A percentile compares a stretch with the other conserved stretches of the same genome.
These are phyloP conservation scores for Batkoa obscura DNA, from an alignment of 371 early-diverging fungal genomes.

Conservation along the genomic window DNA sequence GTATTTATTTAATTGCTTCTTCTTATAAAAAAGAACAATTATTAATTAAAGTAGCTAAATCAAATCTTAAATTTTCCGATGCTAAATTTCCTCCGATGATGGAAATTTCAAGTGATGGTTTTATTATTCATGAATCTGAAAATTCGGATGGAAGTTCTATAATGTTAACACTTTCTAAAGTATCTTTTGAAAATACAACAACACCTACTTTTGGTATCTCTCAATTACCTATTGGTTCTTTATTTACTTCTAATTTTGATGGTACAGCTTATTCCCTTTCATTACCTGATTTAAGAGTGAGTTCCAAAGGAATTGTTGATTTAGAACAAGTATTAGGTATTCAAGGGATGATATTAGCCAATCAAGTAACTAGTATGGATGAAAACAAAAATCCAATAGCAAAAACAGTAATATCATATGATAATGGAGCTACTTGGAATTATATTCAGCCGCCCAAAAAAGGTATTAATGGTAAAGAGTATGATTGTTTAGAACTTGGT, in stretches of 20 bases:
- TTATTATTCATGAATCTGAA: conserved; percentile 57
- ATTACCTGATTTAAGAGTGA: conserved; percentile 59
- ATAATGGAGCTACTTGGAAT: conserved; percentile 6
- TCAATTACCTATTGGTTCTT: conserved; percentile 24
- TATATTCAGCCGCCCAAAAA: background rate
- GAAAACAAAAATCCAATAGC: conserved; percentile 54
- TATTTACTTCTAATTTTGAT: conserved; percentile 66
- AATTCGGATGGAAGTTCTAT: conserved; percentile 27
- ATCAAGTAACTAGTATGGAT: conserved; percentile 55
- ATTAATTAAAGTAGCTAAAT: conserved; percentile 41
- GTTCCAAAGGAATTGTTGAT: conserved; percentile 55
- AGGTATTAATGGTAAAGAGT: conserved; percentile 10
- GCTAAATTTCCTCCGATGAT: conserved; percentile 46
- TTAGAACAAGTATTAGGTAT: conserved; percentile 75
- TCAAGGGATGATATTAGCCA: conserved; percentile 70
- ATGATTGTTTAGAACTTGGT: conserved; percentile 22
- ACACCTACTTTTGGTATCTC: background rate
- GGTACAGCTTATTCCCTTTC: conserved; percentile 55
- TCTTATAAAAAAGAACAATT: conserved; percentile 51
- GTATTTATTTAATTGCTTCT: background rate
- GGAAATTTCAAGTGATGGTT: conserved; percentile 20
- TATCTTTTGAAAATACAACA: background rate
- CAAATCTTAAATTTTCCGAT: conserved; percentile 43
- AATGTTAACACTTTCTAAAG: background rate
- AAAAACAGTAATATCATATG: conserved; percentile 2